Conservation (phyloP, 2,329 filamentous ascomycete species). For the Cladosporium colombiae region DNA sequence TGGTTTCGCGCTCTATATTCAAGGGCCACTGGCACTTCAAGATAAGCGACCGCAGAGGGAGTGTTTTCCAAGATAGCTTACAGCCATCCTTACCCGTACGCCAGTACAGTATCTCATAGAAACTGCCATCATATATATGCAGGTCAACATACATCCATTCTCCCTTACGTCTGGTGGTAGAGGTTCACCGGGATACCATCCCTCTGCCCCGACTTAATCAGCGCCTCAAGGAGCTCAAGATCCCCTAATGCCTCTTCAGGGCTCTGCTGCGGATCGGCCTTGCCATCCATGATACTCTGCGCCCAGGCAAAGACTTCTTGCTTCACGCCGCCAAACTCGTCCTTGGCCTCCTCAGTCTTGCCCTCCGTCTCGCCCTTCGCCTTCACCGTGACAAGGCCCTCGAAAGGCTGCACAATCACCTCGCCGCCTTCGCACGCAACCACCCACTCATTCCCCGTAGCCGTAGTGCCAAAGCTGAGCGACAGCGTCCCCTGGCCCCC, state of each 20-base stretch:
- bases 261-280: conserved; percentile 53
- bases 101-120: not conserved
- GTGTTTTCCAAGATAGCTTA: not conserved
- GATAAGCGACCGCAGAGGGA: not conserved
- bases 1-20: not conserved
- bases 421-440: conserved; percentile 61
- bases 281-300: conserved; percentile 52
- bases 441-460: conserved; percentile 56
- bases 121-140: not conserved
- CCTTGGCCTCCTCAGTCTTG: conserved; percentile 46
- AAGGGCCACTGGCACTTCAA: not conserved
- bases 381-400: conserved; percentile 39
- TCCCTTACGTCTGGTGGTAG: conserved; percentile 25
- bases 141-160: not conserved
- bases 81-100: not conserved
- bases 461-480: conserved; percentile 59
- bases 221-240: conserved; percentile 57
- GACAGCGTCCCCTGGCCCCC: conserved; percentile 60
- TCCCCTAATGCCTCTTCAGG: conserved; percentile 62
- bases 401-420: conserved; percentile 45
- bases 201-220: conserved; percentile 44
- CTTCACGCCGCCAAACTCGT: conserved; percentile 54
- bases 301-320: conserved; percentile 65
- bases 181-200: conserved; percentile 38
- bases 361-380: conserved; percentile 29